Evolutionary conservation across 495 filamentous ascomycete genomes (phyloP).

Genomic region (Letharia columbiana): DNA sequence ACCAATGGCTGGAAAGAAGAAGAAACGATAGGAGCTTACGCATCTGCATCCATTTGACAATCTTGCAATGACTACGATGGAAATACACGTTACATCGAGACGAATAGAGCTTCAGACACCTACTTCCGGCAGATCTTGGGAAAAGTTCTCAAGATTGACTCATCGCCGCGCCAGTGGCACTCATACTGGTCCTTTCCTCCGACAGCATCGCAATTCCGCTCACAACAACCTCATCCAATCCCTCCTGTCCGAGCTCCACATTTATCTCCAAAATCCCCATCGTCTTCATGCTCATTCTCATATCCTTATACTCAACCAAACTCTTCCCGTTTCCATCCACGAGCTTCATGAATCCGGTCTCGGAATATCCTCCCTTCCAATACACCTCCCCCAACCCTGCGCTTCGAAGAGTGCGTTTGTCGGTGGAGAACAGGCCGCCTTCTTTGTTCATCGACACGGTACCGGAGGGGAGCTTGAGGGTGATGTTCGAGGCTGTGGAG

Average conservation of each 20-base stretch:
- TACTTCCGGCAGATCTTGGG: not conserved
- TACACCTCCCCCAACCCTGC: not conserved
- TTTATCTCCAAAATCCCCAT: not conserved
- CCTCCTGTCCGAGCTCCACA: not conserved
- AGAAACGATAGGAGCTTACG: not conserved
- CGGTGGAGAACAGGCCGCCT: not conserved
- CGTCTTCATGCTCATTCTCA: not conserved
- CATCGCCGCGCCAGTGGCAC: not conserved
- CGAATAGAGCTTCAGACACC: not conserved
- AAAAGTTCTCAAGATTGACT: not conserved
- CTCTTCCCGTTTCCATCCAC: not conserved
- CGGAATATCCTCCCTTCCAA: not conserved
- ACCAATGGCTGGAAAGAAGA: constrained; percentile 7
- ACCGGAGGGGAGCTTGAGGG: not conserved
- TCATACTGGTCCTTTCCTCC: not conserved
- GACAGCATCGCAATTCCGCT: constrained; percentile 1
- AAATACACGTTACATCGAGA: not conserved
- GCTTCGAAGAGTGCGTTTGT: constrained; percentile 1
- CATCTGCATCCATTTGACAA: not conserved
- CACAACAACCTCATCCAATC: constrained; percentile 1
- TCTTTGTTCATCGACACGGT: not conserved
- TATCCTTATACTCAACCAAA: not conserved
- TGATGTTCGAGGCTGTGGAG: not conserved
- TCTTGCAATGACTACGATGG: not conserved
- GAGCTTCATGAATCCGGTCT: not conserved